Base-by-base conservation (phyloP, 2,329 filamentous ascomycete species). In the Claviceps africana region DNA sequence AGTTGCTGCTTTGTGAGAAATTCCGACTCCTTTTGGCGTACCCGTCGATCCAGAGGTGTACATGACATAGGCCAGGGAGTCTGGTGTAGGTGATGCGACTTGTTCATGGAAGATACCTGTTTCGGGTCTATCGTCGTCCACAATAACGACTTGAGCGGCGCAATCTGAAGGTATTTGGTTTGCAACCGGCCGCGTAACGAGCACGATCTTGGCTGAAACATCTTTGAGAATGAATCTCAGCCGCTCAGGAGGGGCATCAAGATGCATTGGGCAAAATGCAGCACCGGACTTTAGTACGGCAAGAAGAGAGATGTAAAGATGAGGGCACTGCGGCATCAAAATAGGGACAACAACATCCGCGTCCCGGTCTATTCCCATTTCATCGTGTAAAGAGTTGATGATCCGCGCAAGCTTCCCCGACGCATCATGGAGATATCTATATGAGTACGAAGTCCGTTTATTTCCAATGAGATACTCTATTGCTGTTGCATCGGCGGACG, bases 21-120 rank as follows among this genome's bases (percentile, higher is more conserved):
- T 74, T 2, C 79, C 78, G 25, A 96, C 90, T 1, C 89, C 90
- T 70, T 96, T 96, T 0, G 90, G 90, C 4, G 82, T 81, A 13
- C 90, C 90, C 0, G 89, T 95, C 5, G 88, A 94, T 3, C 89
- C 89, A 46, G 88, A 94, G 1, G 90, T 95, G 65, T 95, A 96
- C 81, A 95, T 89, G 54, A 95, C 79, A 70, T 96, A 96, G 25
- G 90, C 88, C 25, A 90, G 65, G 54, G 76, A 69, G 1, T 69
- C 60, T 1, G 67, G 60, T 1, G 42, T 49, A n/a, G 61, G 56
- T 22, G 47, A 48, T 53, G 59, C 57, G 51, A 57, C 55, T 28
- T 55, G 37, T 25, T 42, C 6, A 43, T 54, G 2, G 39, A 19
- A 13, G 22, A n/a, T 4, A 2, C 22, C 21, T 3, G 30, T 5